Percentiles rank a stretch among this genome's conserved stretches.
Evolutionary conservation across 108 stramenopile genomes (phyloP).

Genomic region (Skeletonema potamos): DNA sequence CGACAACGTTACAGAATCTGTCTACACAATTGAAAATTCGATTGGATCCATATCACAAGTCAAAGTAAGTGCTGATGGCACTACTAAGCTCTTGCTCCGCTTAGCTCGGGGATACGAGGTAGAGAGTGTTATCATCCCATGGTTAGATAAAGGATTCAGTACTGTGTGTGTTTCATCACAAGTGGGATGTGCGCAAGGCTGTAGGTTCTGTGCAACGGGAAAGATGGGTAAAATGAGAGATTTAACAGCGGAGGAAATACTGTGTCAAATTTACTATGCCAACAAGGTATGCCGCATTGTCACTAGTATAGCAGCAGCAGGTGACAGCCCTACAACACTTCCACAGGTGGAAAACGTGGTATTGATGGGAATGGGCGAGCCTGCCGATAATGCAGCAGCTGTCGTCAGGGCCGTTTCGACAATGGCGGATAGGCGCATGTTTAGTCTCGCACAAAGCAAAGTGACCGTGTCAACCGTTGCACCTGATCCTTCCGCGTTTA

Average conservation of each 20-base stretch:
- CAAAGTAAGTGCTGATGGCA: constrained; percentile 53
- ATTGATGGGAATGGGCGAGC: constrained; percentile 95
- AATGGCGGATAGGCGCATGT: constrained; percentile 59
- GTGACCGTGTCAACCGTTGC: constrained; percentile 88
- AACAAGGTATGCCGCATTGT: constrained; percentile 55
- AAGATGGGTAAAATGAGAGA: constrained; percentile 77
- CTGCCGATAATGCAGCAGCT: constrained; percentile 60
- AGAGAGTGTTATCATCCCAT: constrained; percentile 86
- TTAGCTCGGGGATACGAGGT: constrained; percentile 62
- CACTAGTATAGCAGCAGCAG: constrained; percentile 34
- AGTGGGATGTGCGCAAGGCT: constrained; percentile 90
- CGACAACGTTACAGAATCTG: constrained; percentile 14
- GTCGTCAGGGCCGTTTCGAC: constrained; percentile 55
- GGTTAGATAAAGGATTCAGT: constrained; percentile 56
- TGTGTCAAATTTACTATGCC: constrained; percentile 83
- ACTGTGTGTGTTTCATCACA: constrained; percentile 75
- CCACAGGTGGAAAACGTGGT: constrained; percentile 55
- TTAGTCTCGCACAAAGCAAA: constrained; percentile 60
- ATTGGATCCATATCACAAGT: constrained; percentile 42
- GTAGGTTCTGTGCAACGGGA: constrained; percentile 80
- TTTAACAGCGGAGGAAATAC: constrained; percentile 73
- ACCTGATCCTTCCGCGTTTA: constrained; percentile 64
- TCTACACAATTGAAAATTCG: constrained; percentile 30
- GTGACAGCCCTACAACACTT: constrained; percentile 6
- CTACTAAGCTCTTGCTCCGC: constrained; percentile 69